Evolutionary conservation across 345 rosid species (phyloP), one percentile per base, ranked within the genome.

Genomic region (Rhizophora mangle): DNA sequence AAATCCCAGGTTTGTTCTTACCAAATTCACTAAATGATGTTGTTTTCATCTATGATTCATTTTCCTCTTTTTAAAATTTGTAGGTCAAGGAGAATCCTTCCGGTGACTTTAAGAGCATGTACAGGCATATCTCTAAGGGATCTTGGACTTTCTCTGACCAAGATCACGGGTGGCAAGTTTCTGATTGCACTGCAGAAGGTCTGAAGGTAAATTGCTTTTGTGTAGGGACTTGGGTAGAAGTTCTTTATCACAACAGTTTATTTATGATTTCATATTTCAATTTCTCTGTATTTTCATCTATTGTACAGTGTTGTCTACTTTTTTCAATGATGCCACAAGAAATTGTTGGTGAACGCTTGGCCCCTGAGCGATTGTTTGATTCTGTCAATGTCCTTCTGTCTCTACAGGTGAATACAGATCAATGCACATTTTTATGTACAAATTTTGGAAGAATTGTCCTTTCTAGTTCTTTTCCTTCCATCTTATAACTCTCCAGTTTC

Each of bases 101-200:
- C 8, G 92, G 89, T 90, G 58, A 54, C 27, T 21, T 54, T 3
- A 54, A 21, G n/a, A 18, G n/a, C 58, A 18, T 18, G 58, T 84
- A 90, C 29, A 89, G 92, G 49, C 97, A 91, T 83, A 90, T 90
- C 72, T 91, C 97, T 37, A 91, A 91, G 75, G 97, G 97, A 58
- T 92, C 93, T 56, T 91, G 98, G 98, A 88, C 97, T 61, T 89
- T 93, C 82, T 87, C 93, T 31, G 85, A 90, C 37, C 88, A 78
- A 61, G 98, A 90, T 82, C 98, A 93, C 5, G 98, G 98, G 68
- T 93, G 96, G 96, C 98, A 89, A 37, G 83, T 90, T 74, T 93
- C 98, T 5, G 98, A 91, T 74, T 87, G 96, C 84, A 86, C 93
- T 1, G 87, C 94, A 64, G 97, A 93, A 80, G 98, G 89, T 73